Evolutionary conservation across 768 basidiomycete genomes (phyloP).

Genomic region (Sistotremastrum niveocremeum): DNA sequence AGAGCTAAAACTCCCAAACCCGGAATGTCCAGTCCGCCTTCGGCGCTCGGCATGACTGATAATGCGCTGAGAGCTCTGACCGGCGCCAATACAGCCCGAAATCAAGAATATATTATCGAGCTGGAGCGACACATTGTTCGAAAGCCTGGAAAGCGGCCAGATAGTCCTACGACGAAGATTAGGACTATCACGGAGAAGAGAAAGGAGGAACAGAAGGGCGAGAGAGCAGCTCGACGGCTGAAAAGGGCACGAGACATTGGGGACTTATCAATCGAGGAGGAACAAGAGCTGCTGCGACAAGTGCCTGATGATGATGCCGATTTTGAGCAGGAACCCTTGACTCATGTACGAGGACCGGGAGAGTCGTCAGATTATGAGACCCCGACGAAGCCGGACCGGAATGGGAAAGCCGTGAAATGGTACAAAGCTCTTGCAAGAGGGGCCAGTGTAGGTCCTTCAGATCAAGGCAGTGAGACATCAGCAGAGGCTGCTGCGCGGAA

Average conservation of each 20-base stretch:
- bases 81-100: constrained; percentile 53
- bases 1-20: no score
- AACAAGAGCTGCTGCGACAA: constrained; percentile 17
- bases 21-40: neutral
- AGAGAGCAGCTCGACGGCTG: constrained; percentile 45
- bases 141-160: constrained; percentile 57
- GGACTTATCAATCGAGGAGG: constrained; percentile 18
- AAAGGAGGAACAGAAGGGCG: constrained; percentile 43
- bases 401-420: constrained; percentile 62
- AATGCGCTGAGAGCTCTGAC: constrained; percentile 60
- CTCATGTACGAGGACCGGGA: constrained; percentile 55
- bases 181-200: constrained; percentile 54
- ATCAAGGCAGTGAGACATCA: constrained; percentile 31
- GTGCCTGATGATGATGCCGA: constrained; percentile 16
- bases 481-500: constrained; percentile 31
- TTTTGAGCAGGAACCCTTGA: constrained; percentile 15
- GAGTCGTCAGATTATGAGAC: constrained; percentile 75
- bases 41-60: constrained; percentile 42
- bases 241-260: constrained; percentile 39
- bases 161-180: constrained; percentile 66
- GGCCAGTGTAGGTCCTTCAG: constrained; percentile 47
- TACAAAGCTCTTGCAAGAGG: constrained; percentile 51
- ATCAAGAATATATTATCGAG: constrained; percentile 51
- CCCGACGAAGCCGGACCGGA: constrained; percentile 31
- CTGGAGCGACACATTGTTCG: constrained; percentile 60